phyloP scores from a whole-genome alignment of 1,284 basidiomycete genomes.

The Coniferiporia weirii region DNA sequence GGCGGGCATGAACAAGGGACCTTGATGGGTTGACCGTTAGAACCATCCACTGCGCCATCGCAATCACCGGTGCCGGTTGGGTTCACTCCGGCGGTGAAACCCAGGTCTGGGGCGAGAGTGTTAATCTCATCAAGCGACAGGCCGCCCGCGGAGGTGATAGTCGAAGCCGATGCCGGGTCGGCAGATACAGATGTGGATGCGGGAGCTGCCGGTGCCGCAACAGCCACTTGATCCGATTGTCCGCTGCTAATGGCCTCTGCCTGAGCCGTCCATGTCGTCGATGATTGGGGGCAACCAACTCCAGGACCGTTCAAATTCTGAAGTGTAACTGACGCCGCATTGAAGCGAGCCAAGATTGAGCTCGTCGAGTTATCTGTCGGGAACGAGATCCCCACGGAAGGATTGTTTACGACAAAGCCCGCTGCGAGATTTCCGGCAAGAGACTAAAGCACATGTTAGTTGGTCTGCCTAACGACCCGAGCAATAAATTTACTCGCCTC shows the following conservation, averaged over 20 bases:
- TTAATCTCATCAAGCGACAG: slow-evolving; percentile 14
- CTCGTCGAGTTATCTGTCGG: slow-evolving; percentile 30
- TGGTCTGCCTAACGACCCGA: no score
- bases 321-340: slow-evolving; percentile 31
- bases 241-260: slow-evolving; percentile 19
- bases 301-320: slow-evolving; percentile 28
- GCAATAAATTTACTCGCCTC: slow-evolving; percentile 20
- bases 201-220: neutral
- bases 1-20: slow-evolving; percentile 34
- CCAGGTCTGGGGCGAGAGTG: slow-evolving; percentile 18
- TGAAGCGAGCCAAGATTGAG: slow-evolving; percentile 32
- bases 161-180: neutral
- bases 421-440: slow-evolving; percentile 33
- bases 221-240: neutral
- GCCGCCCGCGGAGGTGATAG: neutral
- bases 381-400: slow-evolving; percentile 31
- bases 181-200: neutral
- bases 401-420: slow-evolving; percentile 35
- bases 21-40: slow-evolving; percentile 27
- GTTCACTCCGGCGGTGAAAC: slow-evolving; percentile 19
- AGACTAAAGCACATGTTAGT: slow-evolving; percentile 16
- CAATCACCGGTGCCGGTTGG: slow-evolving; percentile 25
- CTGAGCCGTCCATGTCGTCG: slow-evolving; percentile 23
- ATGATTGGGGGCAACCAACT: slow-evolving; percentile 23
- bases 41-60: slow-evolving; percentile 25